Evolutionary conservation across 345 rosid species (phyloP).

Genomic region (Salix purpurea): DNA sequence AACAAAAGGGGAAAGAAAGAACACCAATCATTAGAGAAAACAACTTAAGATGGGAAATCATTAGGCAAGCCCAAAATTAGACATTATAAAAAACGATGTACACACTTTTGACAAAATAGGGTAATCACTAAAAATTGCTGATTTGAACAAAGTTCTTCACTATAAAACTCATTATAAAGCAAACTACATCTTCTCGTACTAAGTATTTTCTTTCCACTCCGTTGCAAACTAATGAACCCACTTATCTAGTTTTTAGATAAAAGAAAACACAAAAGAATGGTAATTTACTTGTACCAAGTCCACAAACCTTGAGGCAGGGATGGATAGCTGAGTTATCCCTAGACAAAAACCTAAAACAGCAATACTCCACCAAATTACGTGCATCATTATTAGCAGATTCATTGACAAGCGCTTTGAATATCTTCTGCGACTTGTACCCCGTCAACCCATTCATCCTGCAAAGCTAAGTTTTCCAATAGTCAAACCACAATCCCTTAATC

Average conservation of each 20-base stretch:
- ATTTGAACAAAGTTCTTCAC: too few species aligned
- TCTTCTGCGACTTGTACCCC: slow-evolving; percentile 75
- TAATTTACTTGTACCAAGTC: neutral
- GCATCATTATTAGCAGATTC: slow-evolving; percentile 54
- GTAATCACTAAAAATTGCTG: neutral
- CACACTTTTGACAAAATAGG: neutral
- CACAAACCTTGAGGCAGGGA: slow-evolving; percentile 77
- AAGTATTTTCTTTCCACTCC: neutral
- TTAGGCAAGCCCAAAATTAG: neutral
- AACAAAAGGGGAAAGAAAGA: neutral
- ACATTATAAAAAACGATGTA: neutral
- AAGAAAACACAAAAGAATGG: neutral
- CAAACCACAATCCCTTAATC: slow-evolving; percentile 34
- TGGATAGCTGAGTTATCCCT: slow-evolving; percentile 72
- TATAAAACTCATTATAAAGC: neutral
- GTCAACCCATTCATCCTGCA: slow-evolving; percentile 96
- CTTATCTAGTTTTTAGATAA: neutral
- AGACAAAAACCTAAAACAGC: slow-evolving; percentile 89
- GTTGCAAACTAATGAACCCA: neutral
- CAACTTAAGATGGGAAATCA: neutral
- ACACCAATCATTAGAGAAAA: neutral
- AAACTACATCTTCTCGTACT: neutral
- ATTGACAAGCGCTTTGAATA: slow-evolving; percentile 74
- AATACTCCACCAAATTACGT: slow-evolving; percentile 79
- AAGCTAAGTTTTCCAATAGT: slow-evolving; percentile 31